Evolutionary conservation across 495 filamentous ascomycete genomes (phyloP).

Genomic region (Echria macrotheca): DNA sequence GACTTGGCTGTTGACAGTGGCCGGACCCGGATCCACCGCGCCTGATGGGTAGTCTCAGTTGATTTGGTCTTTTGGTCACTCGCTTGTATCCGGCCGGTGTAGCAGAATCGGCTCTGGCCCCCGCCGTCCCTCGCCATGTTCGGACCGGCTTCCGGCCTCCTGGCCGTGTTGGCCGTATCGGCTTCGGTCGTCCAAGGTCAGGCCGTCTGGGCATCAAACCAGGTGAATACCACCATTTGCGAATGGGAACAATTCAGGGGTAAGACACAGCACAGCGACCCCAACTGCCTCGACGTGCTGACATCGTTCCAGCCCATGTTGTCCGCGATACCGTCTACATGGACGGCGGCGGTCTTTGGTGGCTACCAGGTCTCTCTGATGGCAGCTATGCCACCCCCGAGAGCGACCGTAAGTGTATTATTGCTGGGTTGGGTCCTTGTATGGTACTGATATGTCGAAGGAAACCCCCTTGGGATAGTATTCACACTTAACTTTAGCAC

Average conservation of each 20-base stretch:
- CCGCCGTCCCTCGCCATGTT: conserved; percentile 13
- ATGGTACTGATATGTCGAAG: too few relatives aligned
- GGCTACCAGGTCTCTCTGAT: conserved; percentile 39
- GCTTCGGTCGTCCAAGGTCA: conserved; percentile 25
- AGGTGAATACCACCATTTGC: conserved; percentile 54
- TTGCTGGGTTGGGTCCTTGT: too few relatives aligned
- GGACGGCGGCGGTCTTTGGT: conserved; percentile 57
- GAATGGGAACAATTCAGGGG: conserved; percentile 51
- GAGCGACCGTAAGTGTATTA: conserved; percentile 32
- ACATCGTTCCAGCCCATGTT: conserved; percentile 49
- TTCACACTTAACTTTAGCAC: conserved; percentile 54
- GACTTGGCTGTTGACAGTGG: too few relatives aligned
- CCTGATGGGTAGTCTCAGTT: too few relatives aligned
- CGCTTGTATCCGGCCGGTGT: too few relatives aligned
- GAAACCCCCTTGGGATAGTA: conserved; percentile 42
- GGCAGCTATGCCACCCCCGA: conserved; percentile 18
- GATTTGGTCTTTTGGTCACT: too few relatives aligned
- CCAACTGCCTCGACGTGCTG: too few relatives aligned
- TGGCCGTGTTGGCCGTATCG: conserved; percentile 20
- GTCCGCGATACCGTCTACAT: conserved; percentile 63
- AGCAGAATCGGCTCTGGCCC: not conserved
- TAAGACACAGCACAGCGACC: too few relatives aligned
- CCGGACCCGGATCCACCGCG: too few relatives aligned
- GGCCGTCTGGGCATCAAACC: conserved; percentile 32
- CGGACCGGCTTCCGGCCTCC: conserved; percentile 2